phyloP scores from a whole-genome alignment of 176 grass and related monocot genomes.

The Stipa capillata region DNA sequence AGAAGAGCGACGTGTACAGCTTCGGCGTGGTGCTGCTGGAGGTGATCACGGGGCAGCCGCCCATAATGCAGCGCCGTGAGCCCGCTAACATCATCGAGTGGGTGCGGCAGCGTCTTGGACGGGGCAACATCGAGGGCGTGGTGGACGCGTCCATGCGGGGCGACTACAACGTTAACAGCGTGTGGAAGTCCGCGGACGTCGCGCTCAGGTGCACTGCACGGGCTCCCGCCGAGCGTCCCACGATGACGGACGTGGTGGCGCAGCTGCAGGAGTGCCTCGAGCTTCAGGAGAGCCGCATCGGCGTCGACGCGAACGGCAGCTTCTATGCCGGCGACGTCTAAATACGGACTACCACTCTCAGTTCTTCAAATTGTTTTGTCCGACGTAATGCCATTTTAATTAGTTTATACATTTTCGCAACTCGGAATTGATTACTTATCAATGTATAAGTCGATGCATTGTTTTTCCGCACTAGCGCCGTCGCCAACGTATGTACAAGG shows the following conservation, averaged over 20 bases:
- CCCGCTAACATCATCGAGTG: conserved; percentile 15
- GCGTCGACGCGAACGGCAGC: too few relatives aligned
- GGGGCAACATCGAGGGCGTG: conserved; percentile 24
- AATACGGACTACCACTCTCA: too few relatives aligned
- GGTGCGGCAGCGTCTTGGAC: conserved; percentile 14
- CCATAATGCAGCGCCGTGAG: conserved; percentile 7
- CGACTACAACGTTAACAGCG: conserved; percentile 26
- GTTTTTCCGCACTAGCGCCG: too few relatives aligned
- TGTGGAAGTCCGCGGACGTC: conserved; percentile 41
- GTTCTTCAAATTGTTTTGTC: too few relatives aligned
- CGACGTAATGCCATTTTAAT: too few relatives aligned
- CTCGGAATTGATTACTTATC: too few relatives aligned
- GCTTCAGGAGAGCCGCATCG: background rate
- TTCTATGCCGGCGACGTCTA: too few relatives aligned
- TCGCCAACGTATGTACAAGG: too few relatives aligned
- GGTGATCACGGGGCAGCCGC: conserved; percentile 17
- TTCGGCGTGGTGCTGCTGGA: conserved; percentile 49
- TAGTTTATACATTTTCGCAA: too few relatives aligned
- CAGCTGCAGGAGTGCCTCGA: conserved; percentile 42
- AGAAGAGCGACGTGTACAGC: conserved; percentile 54
- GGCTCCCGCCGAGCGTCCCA: background rate
- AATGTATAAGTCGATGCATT: too few relatives aligned
- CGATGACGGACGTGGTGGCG: conserved; percentile 40
- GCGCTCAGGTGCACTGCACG: conserved; percentile 41
- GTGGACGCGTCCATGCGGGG: conserved; percentile 24